These are phyloP conservation scores for Phaeosphaeria sp. DNA, from an alignment of 2,329 filamentous ascomycete genomes.

Conservation along the genomic window DNA sequence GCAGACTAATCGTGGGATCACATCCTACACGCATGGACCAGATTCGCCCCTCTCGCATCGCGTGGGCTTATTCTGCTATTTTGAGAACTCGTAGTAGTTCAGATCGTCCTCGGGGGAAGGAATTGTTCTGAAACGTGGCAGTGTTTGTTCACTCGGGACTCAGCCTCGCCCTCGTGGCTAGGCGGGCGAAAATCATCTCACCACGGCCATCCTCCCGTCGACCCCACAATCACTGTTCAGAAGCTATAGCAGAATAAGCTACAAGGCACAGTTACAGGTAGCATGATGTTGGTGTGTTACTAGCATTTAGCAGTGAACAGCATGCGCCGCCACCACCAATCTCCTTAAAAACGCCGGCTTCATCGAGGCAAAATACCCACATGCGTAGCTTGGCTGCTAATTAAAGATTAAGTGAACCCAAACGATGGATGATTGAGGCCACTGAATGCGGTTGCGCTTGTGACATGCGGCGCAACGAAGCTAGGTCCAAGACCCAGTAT, in stretches of 20 bases:
- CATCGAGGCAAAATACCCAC: neutral
- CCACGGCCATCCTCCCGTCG: neutral
- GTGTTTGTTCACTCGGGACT: constrained; percentile 3
- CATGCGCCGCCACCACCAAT: neutral
- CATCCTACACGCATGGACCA: neutral
- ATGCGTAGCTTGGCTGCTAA: neutral
- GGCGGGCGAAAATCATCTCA: neutral
- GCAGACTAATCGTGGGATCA: neutral
- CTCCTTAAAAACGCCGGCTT: neutral
- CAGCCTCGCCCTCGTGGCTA: constrained; percentile 7
- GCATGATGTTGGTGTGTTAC: neutral
- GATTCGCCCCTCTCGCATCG: neutral
- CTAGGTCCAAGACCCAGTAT: neutral
- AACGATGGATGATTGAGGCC: neutral
- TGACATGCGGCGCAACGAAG: neutral
- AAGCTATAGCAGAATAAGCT: neutral
- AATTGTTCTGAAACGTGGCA: constrained; percentile 8
- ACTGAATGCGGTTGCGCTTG: neutral
- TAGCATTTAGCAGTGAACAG: neutral
- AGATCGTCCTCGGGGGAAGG: neutral
- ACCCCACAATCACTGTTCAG: neutral
- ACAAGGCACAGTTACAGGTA: neutral
- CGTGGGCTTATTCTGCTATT: neutral
- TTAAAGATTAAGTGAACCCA: neutral
- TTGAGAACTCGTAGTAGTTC: neutral